Evolutionary conservation across 202 grass and related monocot species (phyloP).

Genomic region (Musa balbisiana): DNA sequence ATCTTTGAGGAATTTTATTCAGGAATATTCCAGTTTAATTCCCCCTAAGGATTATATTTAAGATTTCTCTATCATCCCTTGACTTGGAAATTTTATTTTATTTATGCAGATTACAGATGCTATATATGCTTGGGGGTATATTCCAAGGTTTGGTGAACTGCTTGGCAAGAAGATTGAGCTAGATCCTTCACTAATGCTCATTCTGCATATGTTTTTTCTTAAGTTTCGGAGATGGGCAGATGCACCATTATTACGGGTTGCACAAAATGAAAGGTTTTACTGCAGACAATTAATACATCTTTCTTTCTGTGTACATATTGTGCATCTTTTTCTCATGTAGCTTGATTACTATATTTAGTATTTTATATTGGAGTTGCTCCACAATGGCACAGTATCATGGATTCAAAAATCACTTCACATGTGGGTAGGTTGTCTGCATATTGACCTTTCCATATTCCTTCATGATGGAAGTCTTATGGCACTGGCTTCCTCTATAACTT

Average conservation of each 20-base stretch:
- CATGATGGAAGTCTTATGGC: neutral
- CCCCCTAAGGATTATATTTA: neutral
- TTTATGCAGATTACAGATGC: slow-evolving; percentile 51
- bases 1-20: neutral
- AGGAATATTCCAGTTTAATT: neutral
- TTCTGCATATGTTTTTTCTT: slow-evolving; percentile 48
- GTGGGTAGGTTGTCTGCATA: neutral
- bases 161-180: slow-evolving; percentile 48
- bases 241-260: slow-evolving; percentile 45
- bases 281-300: neutral
- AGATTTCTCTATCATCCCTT: neutral
- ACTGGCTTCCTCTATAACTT: too few species aligned
- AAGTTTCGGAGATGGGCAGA: slow-evolving; percentile 49
- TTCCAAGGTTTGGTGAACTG: slow-evolving; percentile 37
- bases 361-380: neutral
- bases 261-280: slow-evolving; percentile 47
- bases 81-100: neutral
- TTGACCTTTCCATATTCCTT: neutral
- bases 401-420: neutral
- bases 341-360: neutral
- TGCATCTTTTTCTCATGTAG: neutral
- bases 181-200: slow-evolving; percentile 40
- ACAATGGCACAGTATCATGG: neutral
- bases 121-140: slow-evolving; percentile 56
- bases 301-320: neutral